Base-by-base conservation (phyloP, 139 green algal genomes). In the Pleodorina starrii region DNA sequence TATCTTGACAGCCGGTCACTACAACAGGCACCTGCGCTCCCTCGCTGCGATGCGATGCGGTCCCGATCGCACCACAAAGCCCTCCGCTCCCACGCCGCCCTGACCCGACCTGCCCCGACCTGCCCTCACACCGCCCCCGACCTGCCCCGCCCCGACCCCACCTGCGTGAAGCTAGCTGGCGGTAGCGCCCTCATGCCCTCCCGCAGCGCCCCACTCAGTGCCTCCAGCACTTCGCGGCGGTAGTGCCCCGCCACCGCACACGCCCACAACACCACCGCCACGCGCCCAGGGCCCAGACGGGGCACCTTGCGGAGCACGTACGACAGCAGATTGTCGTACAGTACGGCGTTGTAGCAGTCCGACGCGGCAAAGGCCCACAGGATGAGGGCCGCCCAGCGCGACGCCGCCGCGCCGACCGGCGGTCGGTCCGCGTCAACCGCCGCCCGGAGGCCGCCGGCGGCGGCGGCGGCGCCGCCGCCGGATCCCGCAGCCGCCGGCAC, bases 291-390 rank as follows among this genome's bases (percentile, higher is more conserved):
- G 21, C 82, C 66, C 66, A 88, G 66, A 17, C 66, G 44, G 14
- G 44, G n/a, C 63, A 69, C 54, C 57, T 60, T 76, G 23, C 16
- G 11, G 14, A 76, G 14, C 27, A 60, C 80, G 21, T 59, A 38
- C 42, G 59, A 72, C 59, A 88, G 66, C 63, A 88, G 66, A 6
- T 7, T 51, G 82, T 88, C 82, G 82, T 88, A 88, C 82, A 88
- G 46, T 19, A 17, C 5, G 2, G 66, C 27, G 32, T 42, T 71
- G 82, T 88, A 88, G 82, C 66, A 79, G 82, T 88, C 66, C 23
- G 82, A 43, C 3, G 82, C 82, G 21, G 82, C 82, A 32, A 88
- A 88, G 44, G 82, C 44, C 82, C 82, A 88, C 35, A 88, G 66
- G 21, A 51, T 44, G n/a, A 88, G 82, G 38, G 82, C 82, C 2